Conservation (phyloP, 192 early-diverging fungal species). For the Mortierella alpina region DNA sequence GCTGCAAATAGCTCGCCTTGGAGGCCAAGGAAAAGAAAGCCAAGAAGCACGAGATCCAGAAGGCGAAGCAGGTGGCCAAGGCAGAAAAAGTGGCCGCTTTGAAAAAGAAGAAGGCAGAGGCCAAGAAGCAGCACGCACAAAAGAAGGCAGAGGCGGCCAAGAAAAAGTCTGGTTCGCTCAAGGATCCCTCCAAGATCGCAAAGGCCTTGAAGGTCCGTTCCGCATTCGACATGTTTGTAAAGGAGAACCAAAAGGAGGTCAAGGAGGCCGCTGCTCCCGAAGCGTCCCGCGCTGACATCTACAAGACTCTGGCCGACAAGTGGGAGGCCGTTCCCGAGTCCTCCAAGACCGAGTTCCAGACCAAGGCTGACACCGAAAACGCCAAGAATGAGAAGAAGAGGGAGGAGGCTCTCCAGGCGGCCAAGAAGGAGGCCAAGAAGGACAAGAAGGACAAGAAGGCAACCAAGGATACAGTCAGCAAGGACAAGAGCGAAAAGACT, state of each 20-base stretch:
- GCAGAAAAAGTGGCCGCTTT: slow-evolving; percentile 26
- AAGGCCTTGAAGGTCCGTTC: slow-evolving; percentile 41
- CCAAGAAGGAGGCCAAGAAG: slow-evolving; percentile 38
- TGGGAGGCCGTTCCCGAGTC: slow-evolving; percentile 38
- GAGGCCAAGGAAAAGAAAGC: slow-evolving; percentile 52
- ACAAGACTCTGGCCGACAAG: slow-evolving; percentile 45
- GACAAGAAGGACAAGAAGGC: slow-evolving; percentile 18
- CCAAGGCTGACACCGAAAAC: slow-evolving; percentile 36
- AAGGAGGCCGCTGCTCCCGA: slow-evolving; percentile 36
- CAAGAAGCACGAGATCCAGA: slow-evolving; percentile 41
- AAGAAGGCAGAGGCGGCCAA: slow-evolving; percentile 26
- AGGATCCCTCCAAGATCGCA: slow-evolving; percentile 8
- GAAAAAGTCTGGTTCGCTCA: slow-evolving; percentile 9
- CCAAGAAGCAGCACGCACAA: slow-evolving; percentile 23
- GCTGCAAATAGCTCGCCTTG: slow-evolving; percentile 2
- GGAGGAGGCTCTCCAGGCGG: slow-evolving; percentile 13
- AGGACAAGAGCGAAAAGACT: slow-evolving; percentile 3
- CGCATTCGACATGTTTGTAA: slow-evolving; percentile 46
- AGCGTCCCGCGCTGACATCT: slow-evolving; percentile 42
- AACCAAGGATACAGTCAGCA: neutral
- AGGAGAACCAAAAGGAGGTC: slow-evolving; percentile 45
- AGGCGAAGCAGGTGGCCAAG: slow-evolving; percentile 38
- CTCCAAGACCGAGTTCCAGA: slow-evolving; percentile 26
- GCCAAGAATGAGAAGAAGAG: slow-evolving; percentile 44
- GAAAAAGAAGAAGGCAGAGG: slow-evolving; percentile 32